Evolutionary conservation across 192 early-diverging fungal genomes (phyloP).

Genomic region (Gaertneriomyces semiglobifer): DNA sequence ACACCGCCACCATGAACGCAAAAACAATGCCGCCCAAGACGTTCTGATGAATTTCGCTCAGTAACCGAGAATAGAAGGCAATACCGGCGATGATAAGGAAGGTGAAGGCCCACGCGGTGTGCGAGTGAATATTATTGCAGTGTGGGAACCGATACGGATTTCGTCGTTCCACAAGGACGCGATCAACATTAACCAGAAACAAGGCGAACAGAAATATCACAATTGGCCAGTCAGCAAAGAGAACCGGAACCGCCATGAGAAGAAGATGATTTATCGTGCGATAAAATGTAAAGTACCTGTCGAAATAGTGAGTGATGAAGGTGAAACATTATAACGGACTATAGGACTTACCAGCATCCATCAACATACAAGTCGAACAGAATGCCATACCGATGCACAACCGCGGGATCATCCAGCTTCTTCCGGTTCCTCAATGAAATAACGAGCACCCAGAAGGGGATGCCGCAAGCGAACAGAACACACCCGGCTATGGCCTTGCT

Average conservation of each 20-base stretch:
- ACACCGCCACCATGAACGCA: background rate
- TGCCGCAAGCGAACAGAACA: slow-evolving; percentile 26
- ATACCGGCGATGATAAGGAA: slow-evolving; percentile 14
- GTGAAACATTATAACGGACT: background rate
- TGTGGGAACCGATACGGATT: slow-evolving; percentile 26
- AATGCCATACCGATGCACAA: slow-evolving; percentile 17
- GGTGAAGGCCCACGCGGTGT: slow-evolving; percentile 13
- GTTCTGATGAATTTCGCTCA: slow-evolving; percentile 2
- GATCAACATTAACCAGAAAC: slow-evolving; percentile 15
- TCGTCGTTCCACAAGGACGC: background rate
- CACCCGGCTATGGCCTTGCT: slow-evolving; percentile 24
- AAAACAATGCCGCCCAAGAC: background rate
- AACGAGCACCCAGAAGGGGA: slow-evolving; percentile 4
- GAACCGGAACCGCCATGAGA: slow-evolving; percentile 20
- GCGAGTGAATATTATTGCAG: slow-evolving; percentile 14
- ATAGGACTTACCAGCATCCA: slow-evolving; percentile 13
- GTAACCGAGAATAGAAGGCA: slow-evolving; percentile 2
- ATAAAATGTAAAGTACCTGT: slow-evolving; percentile 26
- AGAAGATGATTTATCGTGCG: slow-evolving; percentile 9
- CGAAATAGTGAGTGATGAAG: background rate
- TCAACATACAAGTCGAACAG: slow-evolving; percentile 25
- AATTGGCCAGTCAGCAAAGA: slow-evolving; percentile 22
- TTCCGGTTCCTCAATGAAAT: slow-evolving; percentile 10
- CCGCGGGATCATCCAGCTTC: slow-evolving; percentile 7
- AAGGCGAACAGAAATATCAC: slow-evolving; percentile 12